Conservation (phyloP, 176 grass and related monocot species). For the Oryza australiensis region DNA sequence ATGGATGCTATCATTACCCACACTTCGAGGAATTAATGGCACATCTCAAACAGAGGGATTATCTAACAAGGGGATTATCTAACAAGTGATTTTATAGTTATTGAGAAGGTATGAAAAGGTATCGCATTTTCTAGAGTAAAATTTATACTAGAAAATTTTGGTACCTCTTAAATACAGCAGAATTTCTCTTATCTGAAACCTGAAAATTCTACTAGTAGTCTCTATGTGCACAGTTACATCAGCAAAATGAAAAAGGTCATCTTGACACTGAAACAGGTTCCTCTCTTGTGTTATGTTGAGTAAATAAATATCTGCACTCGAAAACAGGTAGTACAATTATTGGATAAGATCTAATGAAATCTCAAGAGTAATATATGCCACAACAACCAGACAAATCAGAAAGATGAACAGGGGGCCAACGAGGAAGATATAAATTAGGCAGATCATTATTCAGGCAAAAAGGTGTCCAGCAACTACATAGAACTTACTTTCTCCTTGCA, state of each 20-base stretch:
- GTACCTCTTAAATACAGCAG: too few relatives aligned
- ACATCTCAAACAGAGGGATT: background rate
- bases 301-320: background rate
- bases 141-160: too few relatives aligned
- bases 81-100: too few relatives aligned
- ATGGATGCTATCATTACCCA: background rate
- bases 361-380: background rate
- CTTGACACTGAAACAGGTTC: background rate
- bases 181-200: too few relatives aligned
- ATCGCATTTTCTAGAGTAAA: too few relatives aligned
- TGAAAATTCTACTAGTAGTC: too few relatives aligned
- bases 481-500: conserved; percentile 8
- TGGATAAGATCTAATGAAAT: conserved; percentile 5
- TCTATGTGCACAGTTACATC: background rate
- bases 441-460: conserved; percentile 20
- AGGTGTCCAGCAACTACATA: conserved; percentile 4
- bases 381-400: background rate
- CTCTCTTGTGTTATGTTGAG: background rate
- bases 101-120: too few relatives aligned
- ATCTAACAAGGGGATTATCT: too few relatives aligned
- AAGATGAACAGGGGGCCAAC: background rate
- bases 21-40: background rate
- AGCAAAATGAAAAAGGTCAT: background rate
- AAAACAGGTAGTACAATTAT: background rate
- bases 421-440: background rate